These are phyloP conservation scores for Saturnispora silvae DNA, from an alignment of 805 yeast species.

Conservation along the genomic window DNA sequence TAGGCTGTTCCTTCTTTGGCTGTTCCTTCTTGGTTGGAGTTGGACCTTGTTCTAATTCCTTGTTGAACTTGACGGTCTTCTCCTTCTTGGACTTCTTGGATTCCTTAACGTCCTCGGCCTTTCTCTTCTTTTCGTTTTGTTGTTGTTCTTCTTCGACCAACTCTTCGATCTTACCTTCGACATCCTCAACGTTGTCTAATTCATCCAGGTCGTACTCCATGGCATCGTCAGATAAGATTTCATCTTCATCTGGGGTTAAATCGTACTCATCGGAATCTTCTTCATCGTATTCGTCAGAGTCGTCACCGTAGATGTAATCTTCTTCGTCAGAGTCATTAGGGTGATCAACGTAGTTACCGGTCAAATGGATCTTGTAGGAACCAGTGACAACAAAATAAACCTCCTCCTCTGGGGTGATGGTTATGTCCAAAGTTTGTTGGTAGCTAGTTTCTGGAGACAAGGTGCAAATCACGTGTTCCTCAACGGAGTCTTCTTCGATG, in stretches of 20 bases:
- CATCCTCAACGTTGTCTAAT: conserved; percentile 58
- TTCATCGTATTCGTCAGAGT: conserved; percentile 29
- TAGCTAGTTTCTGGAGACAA: conserved; percentile 72
- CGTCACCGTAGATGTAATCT: conserved; percentile 39
- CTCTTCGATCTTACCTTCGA: conserved; percentile 66
- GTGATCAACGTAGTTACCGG: conserved; percentile 94
- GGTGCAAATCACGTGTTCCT: conserved; percentile 81
- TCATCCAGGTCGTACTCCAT: conserved; percentile 50
- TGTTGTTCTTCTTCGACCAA: conserved; percentile 57
- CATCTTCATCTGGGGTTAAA: conserved; percentile 72
- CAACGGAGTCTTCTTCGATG: conserved; percentile 64
- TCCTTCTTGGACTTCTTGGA: conserved; percentile 32
- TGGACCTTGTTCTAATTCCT: conserved; percentile 92
- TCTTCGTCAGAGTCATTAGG: conserved; percentile 70
- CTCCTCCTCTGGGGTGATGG: conserved; percentile 89
- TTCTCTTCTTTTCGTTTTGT: conserved; percentile 25
- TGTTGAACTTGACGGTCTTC: conserved; percentile 80
- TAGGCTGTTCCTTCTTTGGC: background rate
- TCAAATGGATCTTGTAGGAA: conserved; percentile 81
- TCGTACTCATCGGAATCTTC: conserved; percentile 45
- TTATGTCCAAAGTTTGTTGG: conserved; percentile 87
- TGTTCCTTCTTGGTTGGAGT: conserved; percentile 24
- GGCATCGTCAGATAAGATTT: conserved; percentile 30
- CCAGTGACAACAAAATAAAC: conserved; percentile 92
- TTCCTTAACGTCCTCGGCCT: conserved; percentile 21